Evolutionary conservation across 1,284 basidiomycete species (phyloP), one percentile per base, ranked within the genome.

Genomic region (Xerocomus amazonicus): DNA sequence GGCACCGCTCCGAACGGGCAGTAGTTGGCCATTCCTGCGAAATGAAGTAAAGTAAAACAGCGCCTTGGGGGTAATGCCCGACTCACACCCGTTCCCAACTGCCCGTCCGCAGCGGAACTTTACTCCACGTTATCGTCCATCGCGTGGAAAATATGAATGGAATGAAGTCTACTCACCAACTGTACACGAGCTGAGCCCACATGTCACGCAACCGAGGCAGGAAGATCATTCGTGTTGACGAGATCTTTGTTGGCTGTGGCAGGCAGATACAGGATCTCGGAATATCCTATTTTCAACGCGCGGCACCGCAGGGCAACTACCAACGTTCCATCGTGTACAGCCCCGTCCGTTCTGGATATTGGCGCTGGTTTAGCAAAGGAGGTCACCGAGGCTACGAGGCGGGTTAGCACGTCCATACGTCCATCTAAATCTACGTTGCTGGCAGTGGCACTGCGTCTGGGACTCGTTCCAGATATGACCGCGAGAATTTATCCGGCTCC

Each of bases 1-100:
- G 26, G 40, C 61, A 62, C 57, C 16, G 59, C 63, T 67, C 44
- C 47, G 40, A 48, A 50, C 45, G 32, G 61, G 51, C 55, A 58
- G 46, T 53, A 49, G 34, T 14, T 51, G 44, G 38, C 60, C 52
- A 53, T 61, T 59, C 50, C 61, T 58, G 59, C 59, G 40, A 63
- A 59, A 61, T 59, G 51, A 61, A 62, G 17, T 14, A 36, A 43
- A 40, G 50, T 43, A 42, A 48, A 28, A 45, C 63, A 65, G 63
- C 33, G 63, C 54, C 57, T 47, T 34, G 44, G 52, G 47, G 19
- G 35, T 47, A 34, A 58, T 13, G 17, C 14, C 27, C 31, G 29
- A 48, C 29, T 48, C 45, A 42, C 44, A 59, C 60, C 33, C 43
- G 42, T 43, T 23, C 38, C 38, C 41, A 37, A 32, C 10, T 26